Evolutionary conservation across 371 early-diverging fungal genomes (phyloP).

Genomic region (Apophysomyces ossiformis): DNA sequence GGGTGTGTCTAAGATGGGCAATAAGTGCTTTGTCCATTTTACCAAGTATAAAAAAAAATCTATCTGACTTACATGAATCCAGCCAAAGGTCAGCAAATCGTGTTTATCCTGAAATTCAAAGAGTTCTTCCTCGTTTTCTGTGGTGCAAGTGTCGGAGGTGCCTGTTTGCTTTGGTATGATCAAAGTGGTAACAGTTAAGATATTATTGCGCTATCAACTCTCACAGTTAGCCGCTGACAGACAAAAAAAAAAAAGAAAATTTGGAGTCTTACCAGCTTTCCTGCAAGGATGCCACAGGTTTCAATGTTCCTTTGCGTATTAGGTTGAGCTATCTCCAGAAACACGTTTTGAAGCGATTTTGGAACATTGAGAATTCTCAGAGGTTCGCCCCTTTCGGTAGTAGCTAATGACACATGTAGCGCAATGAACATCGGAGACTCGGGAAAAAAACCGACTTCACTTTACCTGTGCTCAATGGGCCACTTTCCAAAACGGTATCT

Average conservation of each 20-base stretch:
- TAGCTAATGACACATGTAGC: constrained; percentile 24
- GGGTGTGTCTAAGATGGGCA: constrained; percentile 78
- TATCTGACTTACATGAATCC: constrained; percentile 78
- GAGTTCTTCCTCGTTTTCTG: constrained; percentile 87
- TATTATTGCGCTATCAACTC: constrained; percentile 59
- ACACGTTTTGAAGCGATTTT: constrained; percentile 59
- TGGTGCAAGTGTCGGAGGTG: constrained; percentile 88
- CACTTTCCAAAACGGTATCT: not conserved
- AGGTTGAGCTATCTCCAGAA: constrained; percentile 72
- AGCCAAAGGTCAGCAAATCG: constrained; percentile 87
- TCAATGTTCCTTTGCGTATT: constrained; percentile 87
- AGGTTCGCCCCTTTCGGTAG: constrained; percentile 65
- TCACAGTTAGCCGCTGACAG: not conserved
- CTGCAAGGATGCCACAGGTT: constrained; percentile 91
- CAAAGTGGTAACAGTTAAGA: constrained; percentile 75
- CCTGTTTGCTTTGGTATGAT: constrained; percentile 90
- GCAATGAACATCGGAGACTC: not conserved
- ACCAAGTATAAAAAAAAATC: not conserved
- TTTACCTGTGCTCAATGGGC: constrained; percentile 1
- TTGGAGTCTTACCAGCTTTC: constrained; percentile 59
- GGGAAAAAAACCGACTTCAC: not conserved
- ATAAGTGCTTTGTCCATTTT: not conserved
- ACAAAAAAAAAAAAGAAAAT: constrained; percentile 10
- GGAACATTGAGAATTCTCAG: constrained; percentile 76
- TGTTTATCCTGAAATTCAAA: constrained; percentile 76